Base-by-base conservation (phyloP, 2,329 filamentous ascomycete species). In the Colletotrichum higginsianum region DNA sequence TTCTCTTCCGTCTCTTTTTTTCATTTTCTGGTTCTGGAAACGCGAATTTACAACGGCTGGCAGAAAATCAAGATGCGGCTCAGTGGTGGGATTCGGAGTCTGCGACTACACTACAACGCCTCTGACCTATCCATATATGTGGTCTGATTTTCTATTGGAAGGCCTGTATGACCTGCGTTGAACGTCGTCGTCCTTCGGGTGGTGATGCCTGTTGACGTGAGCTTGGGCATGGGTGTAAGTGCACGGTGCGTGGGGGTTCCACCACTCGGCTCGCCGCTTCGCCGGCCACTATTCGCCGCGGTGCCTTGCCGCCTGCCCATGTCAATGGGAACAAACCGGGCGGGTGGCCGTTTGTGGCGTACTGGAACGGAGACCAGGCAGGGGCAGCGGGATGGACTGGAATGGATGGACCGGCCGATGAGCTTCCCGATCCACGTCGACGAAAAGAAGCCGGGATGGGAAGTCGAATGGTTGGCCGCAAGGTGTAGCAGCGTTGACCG, bases 371-470 rank as follows among this genome's bases (percentile, higher is more conserved):
- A 40, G 42, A 40, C 60, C 46, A 52, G 7, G 21, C 30, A 61
- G 40, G 38, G 23, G 44, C 5, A n/a, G 21, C 35, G 21, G 40
- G 49, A 53, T 26, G 13, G 26, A 35, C 21, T 38, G 55, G 38
- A 55, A 62, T 42, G 49, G 26, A 23, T 44, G 60, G 69, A 21
- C 65, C 47, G 40, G 40, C 53, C 38, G 40, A 53, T 30, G 40
- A 64, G 60, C 38, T 44, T 55, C 18, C 58, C 46, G 49, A 55
- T 72, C 67, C 61, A 71, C 67, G 49, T 55, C 23, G 30, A 72
- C 70, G 70, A 72, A 72, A 72, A 72, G 66, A 71, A 72, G 61
- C n/a, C 70, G 70, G 70, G 40, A 61, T 21, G 30, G 49, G 47
- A 35, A 61, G 38, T 64, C 44, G 60, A 56, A 64, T 52, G 58